A percentile compares a stretch with the other conserved stretches of the same genome.
Evolutionary conservation across 2,329 filamentous ascomycete genomes (phyloP).

Genomic region (Ceratocystis ficicola): DNA sequence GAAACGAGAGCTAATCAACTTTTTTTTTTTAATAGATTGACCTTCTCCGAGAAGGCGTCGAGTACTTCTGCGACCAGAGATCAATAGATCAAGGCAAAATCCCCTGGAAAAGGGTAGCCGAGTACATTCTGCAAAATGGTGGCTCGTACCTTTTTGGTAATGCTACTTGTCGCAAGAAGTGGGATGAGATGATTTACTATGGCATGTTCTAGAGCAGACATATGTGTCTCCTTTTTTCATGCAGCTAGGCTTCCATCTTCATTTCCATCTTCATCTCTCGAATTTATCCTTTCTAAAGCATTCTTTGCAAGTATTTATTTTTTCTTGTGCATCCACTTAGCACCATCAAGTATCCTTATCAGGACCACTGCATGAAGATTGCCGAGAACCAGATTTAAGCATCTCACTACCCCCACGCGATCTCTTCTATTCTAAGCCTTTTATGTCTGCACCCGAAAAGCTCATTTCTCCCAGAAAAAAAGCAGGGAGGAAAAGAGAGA

Average conservation of each 20-base stretch:
- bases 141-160: slow-evolving; percentile 49
- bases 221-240: not conserved
- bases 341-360: not conserved
- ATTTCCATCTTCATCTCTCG: not conserved
- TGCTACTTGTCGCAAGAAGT: slow-evolving; percentile 47
- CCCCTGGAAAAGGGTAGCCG: slow-evolving; percentile 46
- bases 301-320: not conserved
- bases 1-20: not conserved
- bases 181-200: slow-evolving; percentile 35
- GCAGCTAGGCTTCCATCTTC: not conserved
- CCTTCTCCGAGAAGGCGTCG: slow-evolving; percentile 37
- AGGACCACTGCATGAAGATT: not conserved
- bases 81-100: slow-evolving; percentile 32
- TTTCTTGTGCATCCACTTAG: not conserved
- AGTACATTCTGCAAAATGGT: slow-evolving; percentile 40
- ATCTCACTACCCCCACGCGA: not conserved
- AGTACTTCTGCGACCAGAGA: slow-evolving; percentile 26
- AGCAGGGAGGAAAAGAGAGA: not conserved
- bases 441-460: no score
- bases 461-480: not conserved
- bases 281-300: not conserved
- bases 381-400: not conserved
- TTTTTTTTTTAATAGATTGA: slow-evolving; percentile 30
- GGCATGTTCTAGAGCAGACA: not conserved
- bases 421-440: not conserved